Evolutionary conservation across 1,284 basidiomycete species (phyloP).

Genomic region (Trichosporon coremiiforme): DNA sequence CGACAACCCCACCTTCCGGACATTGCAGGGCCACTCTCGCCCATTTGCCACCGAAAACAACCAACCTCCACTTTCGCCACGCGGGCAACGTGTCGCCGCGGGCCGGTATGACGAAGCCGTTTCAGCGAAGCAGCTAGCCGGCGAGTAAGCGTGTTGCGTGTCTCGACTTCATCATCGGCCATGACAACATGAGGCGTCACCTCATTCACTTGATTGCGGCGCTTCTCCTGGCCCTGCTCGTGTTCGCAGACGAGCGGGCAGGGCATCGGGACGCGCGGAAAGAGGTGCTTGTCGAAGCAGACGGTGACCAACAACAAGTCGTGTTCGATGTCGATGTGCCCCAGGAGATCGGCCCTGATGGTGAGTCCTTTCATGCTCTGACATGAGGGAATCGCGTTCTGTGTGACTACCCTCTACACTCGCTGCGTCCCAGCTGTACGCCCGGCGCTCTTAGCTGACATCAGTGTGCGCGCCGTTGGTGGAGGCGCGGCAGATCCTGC

Average conservation of each 20-base stretch:
- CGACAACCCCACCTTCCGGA: neutral
- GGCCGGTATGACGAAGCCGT: neutral
- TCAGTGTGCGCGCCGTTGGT: conserved; percentile 38
- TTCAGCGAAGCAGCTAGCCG: neutral
- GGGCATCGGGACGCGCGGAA: neutral
- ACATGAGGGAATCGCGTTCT: neutral
- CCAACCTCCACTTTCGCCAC: conserved; percentile 11
- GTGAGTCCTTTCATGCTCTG: neutral
- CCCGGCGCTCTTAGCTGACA: neutral
- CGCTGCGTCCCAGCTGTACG: no score
- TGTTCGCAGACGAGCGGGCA: conserved; percentile 8
- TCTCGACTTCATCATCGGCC: neutral
- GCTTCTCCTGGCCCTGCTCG: conserved; percentile 14
- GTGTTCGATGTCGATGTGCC: conserved; percentile 11
- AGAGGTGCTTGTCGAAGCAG: neutral
- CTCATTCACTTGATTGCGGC: neutral
- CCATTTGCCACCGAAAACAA: conserved; percentile 5
- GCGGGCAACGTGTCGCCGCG: conserved; percentile 4
- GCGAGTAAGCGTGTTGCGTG: neutral
- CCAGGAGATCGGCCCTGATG: neutral
- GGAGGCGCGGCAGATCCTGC: conserved; percentile 40
- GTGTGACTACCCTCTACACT: neutral
- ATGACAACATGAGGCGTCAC: conserved; percentile 17
- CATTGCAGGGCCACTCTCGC: no score
- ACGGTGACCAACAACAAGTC: neutral